Conservation (phyloP, 306 rosid species). For the Castanea mollissima region DNA sequence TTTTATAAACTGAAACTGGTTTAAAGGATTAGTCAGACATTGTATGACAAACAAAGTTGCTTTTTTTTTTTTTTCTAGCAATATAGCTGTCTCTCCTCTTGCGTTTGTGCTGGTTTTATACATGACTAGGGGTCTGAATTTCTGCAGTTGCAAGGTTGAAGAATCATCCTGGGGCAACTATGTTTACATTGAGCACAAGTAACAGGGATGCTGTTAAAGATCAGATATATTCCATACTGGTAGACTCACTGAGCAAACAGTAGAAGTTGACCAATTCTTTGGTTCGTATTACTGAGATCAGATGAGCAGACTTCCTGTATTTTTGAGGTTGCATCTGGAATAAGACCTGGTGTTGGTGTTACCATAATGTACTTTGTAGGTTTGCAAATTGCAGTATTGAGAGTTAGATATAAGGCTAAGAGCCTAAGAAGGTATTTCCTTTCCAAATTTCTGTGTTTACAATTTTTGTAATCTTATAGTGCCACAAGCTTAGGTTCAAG, state of each 20-base stretch:
- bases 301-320: no score
- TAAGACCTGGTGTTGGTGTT: no score
- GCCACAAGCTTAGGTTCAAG: no score
- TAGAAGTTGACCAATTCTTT: slow-evolving; percentile 20
- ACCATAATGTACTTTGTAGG: no score
- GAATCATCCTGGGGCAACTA: slow-evolving; percentile 63
- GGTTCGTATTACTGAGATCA: not conserved
- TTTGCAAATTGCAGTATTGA: no score
- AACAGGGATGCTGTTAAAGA: slow-evolving; percentile 65
- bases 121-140: slow-evolving; percentile 13
- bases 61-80: not conserved
- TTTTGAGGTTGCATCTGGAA: no score
- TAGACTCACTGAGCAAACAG: slow-evolving; percentile 38
- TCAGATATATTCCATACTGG: slow-evolving; percentile 47
- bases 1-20: not conserved
- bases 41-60: not conserved
- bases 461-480: no score
- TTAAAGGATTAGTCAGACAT: not conserved
- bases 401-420: no score
- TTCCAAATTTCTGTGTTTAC: no score
- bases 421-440: no score
- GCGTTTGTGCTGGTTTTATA: slow-evolving; percentile 10
- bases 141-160: slow-evolving; percentile 74
- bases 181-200: slow-evolving; percentile 50
- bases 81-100: not conserved